Evolutionary conservation across 2,329 filamentous ascomycete species (phyloP).

Genomic region (Pseudocercospora fuligena): DNA sequence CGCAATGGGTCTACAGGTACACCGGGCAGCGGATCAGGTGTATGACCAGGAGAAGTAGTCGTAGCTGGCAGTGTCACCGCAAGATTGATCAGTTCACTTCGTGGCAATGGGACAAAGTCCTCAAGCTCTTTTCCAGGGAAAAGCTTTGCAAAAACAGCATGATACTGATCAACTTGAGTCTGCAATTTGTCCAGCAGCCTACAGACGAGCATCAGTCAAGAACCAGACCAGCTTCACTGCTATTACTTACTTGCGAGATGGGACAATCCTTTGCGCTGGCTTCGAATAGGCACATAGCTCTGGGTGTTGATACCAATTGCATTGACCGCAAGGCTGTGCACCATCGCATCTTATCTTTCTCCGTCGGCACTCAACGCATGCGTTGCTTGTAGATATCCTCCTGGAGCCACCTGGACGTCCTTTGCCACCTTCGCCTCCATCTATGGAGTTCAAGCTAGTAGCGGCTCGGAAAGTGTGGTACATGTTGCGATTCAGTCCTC

Average conservation of each 20-base stretch:
- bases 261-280: conserved; percentile 75
- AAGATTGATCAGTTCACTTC: conserved; percentile 53
- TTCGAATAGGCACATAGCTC: conserved; percentile 82
- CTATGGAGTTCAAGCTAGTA: conserved; percentile 39
- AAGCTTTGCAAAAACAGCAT: conserved; percentile 48
- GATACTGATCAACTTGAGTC: conserved; percentile 54
- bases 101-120: conserved; percentile 44
- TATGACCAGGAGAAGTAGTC: conserved; percentile 39
- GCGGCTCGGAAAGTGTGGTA: conserved; percentile 52
- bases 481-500: conserved; percentile 38
- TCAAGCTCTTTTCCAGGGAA: conserved; percentile 51
- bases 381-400: conserved; percentile 59
- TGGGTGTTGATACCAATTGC: conserved; percentile 78
- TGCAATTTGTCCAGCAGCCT: conserved; percentile 62
- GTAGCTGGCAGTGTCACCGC: conserved; percentile 49
- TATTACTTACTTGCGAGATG: conserved; percentile 72
- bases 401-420: conserved; percentile 45
- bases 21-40: conserved; percentile 13
- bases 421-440: conserved; percentile 44
- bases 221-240: neutral
- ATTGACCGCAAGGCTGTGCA: conserved; percentile 79
- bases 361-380: conserved; percentile 77
- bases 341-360: conserved; percentile 86
- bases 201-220: conserved; percentile 46
- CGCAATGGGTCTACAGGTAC: conserved; percentile 38